phyloP scores from a whole-genome alignment of 2,329 filamentous ascomycete genomes.

The Aspergillus felis region DNA sequence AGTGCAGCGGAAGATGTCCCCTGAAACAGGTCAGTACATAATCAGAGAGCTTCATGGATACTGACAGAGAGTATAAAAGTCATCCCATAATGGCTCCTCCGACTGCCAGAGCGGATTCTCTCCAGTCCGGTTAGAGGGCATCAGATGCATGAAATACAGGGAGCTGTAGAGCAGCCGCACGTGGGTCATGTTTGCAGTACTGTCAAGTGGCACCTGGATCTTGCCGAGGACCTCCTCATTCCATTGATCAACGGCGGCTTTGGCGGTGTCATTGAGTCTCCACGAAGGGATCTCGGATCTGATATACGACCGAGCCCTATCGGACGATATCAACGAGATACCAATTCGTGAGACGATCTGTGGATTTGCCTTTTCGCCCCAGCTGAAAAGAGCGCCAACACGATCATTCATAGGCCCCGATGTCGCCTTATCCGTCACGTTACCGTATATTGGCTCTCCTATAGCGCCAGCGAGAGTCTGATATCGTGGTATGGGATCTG shows the following conservation, averaged over 20 bases:
- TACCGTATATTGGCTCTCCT: slow-evolving; percentile 52
- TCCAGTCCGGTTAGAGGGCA: slow-evolving; percentile 66
- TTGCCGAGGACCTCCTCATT: slow-evolving; percentile 34
- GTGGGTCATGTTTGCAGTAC: slow-evolving; percentile 27
- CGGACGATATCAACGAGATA: slow-evolving; percentile 62
- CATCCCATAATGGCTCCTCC: slow-evolving; percentile 65
- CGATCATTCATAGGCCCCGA: slow-evolving; percentile 52
- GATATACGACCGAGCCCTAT: slow-evolving; percentile 54
- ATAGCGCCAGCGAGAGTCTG: slow-evolving; percentile 57
- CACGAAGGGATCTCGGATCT: background rate
- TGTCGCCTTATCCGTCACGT: slow-evolving; percentile 49
- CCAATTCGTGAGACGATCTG: slow-evolving; percentile 61
- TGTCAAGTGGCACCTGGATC: slow-evolving; percentile 34
- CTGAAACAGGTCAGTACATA: slow-evolving; percentile 36
- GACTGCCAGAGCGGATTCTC: slow-evolving; percentile 66
- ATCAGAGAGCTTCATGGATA: slow-evolving; percentile 21
- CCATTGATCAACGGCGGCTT: background rate
- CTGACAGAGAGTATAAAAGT: slow-evolving; percentile 57
- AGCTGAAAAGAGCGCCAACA: slow-evolving; percentile 58
- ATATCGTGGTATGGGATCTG: slow-evolving; percentile 30
- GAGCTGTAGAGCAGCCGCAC: slow-evolving; percentile 30
- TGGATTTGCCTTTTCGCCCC: slow-evolving; percentile 49
- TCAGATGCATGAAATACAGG: slow-evolving; percentile 61
- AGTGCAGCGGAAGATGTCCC: slow-evolving; percentile 63
- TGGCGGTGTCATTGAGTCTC: background rate